phyloP scores from a whole-genome alignment of 345 rosid genomes.

The Citrus hindsii region DNA sequence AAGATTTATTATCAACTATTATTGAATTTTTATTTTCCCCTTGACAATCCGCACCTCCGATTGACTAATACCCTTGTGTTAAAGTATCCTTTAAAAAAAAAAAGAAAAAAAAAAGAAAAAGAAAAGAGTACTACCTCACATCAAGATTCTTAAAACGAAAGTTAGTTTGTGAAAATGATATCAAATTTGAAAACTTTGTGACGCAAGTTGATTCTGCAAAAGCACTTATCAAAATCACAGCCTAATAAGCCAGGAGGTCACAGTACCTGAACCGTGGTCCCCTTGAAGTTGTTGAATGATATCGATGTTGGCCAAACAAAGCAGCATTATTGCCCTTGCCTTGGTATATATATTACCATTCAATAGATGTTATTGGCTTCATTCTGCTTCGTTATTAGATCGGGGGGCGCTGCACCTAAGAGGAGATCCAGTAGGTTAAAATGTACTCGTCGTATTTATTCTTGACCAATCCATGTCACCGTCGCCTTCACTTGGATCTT shows the following conservation, averaged over 20 bases:
- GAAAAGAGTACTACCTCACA: neutral
- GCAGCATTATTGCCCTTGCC: neutral
- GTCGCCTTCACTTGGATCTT: neutral
- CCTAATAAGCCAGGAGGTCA: neutral
- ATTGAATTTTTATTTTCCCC: no score
- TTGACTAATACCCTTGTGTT: no score
- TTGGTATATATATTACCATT: neutral
- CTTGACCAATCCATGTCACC: neutral
- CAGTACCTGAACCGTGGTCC: neutral
- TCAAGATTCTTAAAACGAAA: neutral
- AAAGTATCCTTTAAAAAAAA: no score
- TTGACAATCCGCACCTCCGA: no score
- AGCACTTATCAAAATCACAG: neutral
- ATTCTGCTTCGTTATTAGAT: neutral
- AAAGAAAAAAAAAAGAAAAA: no score
- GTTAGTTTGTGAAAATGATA: no score
- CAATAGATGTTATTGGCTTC: neutral
- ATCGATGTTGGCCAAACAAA: neutral
- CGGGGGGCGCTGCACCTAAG: neutral
- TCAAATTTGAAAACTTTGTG: neutral
- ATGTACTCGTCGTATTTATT: neutral
- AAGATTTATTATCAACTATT: no score
- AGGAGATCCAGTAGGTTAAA: neutral
- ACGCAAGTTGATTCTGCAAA: neutral
- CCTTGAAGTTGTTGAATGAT: neutral